Evolutionary conservation across 768 basidiomycete genomes (phyloP), one percentile per base, ranked within the genome.

Genomic region (Pisolithus sp.): DNA sequence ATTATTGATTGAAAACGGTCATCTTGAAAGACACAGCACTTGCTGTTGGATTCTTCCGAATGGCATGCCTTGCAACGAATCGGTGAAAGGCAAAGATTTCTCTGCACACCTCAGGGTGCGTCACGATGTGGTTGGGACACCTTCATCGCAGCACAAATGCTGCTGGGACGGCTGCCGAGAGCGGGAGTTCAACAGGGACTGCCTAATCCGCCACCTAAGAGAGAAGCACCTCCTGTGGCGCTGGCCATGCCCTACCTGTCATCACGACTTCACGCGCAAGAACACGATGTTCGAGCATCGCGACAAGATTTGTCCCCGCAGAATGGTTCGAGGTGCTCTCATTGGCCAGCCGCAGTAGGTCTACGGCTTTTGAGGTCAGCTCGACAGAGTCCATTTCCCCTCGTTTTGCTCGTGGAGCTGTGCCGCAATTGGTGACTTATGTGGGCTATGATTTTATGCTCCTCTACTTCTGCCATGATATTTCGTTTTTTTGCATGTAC

Each of bases 191-290:
- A 48, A 39, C 36, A 48, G 38, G 47, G 47, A 48, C 23, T 48
- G 34, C 21, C 8, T 48, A 21, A 48, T 48, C 24, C 47, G 47
- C 5, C 47, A 48, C 21, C 4, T 48, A 15, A 17, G 24, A 12
- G 47, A 48, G 10, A 21, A 48, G 13, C 47, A 48, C 56, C 51
- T 57, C 48, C 13, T 57, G 49, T 18, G 66, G 66, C 10, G 64
- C 46, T 67, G 65, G 48, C 37, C 53, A 48, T 43, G 46, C 46
- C 37, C 45, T 10, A 37, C 15, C 20, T 41, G 23, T 20, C 30
- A 6, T 24, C 41, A 44, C 13, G 8, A 21, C 50, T 41, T 48
- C n/a, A 47, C 39, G 8, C 53, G 43, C 6, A 26, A 26, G 20
- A 40, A 17, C 15, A 45, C 43, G 26, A 26, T 45, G 43, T 5